Conservation (phyloP, 2,329 filamentous ascomycete genomes). For the Lachnellula suecica region DNA sequence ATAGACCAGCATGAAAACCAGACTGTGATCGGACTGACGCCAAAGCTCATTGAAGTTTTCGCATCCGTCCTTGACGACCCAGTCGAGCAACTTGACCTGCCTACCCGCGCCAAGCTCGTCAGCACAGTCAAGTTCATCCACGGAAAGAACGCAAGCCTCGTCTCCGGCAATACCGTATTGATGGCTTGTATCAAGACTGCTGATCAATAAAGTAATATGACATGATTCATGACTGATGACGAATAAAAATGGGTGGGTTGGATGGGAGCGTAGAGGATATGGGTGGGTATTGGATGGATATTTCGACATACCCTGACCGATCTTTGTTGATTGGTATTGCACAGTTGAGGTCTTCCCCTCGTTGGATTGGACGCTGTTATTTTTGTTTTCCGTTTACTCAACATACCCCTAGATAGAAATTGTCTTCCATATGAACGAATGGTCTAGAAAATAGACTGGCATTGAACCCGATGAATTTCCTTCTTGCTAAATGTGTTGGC, state of each 20-base stretch:
- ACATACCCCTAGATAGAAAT: constrained; percentile 2
- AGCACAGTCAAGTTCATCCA: constrained; percentile 53
- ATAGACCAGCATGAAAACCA: constrained; percentile 66
- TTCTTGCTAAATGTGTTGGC: background rate
- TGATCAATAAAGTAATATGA: background rate
- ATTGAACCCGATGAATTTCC: background rate
- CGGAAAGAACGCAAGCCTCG: constrained; percentile 26
- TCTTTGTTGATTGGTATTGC: background rate
- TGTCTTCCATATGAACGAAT: background rate
- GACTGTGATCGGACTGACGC: constrained; percentile 68
- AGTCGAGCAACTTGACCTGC: constrained; percentile 72
- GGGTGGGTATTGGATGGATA: background rate
- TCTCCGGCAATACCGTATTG: constrained; percentile 27
- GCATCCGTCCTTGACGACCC: constrained; percentile 70
- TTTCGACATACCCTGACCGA: background rate
- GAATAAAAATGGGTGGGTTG: background rate
- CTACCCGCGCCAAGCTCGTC: constrained; percentile 66
- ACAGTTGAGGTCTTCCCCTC: background rate
- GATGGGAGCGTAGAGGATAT: background rate
- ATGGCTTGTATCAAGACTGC: constrained; percentile 12
- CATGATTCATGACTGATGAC: background rate
- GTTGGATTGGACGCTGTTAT: background rate
- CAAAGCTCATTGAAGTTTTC: constrained; percentile 68
- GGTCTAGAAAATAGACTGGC: background rate
- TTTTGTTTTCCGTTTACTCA: constrained; percentile 1